A percentile compares a stretch with the other conserved stretches of the same genome.
These are phyloP conservation scores for Immersiporthe knoxdaviesiana DNA, from an alignment of 2,329 filamentous ascomycete species.

Conservation along the genomic window DNA sequence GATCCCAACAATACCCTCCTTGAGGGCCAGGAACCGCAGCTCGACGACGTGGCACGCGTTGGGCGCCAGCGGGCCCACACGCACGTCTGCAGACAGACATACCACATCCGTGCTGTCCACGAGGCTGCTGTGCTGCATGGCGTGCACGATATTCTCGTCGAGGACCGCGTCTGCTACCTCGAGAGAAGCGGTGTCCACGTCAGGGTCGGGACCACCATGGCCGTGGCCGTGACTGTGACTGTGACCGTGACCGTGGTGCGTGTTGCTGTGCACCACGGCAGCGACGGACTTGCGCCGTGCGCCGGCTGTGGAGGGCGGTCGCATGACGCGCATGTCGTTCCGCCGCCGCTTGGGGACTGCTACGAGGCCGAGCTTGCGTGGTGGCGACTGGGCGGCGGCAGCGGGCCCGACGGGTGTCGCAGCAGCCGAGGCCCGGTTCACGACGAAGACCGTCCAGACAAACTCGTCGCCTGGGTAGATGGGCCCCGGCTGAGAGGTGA, in stretches of 20 bases:
- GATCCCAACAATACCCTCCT: conserved; percentile 67
- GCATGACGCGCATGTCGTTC: conserved; percentile 56
- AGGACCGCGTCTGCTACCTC: conserved; percentile 67
- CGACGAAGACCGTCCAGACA: conserved; percentile 73
- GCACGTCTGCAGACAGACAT: conserved; percentile 75
- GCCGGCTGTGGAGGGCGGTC: conserved; percentile 58
- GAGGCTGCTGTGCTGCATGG: conserved; percentile 68
- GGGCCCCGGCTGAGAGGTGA: conserved; percentile 61
- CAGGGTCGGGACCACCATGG: conserved; percentile 25
- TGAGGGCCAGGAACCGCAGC: conserved; percentile 71
- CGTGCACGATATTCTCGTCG: conserved; percentile 73
- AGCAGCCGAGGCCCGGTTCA: conserved; percentile 65
- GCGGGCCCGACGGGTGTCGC: conserved; percentile 30
- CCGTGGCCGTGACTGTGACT: too few relatives aligned
- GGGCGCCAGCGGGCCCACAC: conserved; percentile 72
- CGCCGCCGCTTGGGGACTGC: conserved; percentile 68
- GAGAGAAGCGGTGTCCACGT: conserved; percentile 25
- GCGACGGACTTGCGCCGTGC: conserved; percentile 37
- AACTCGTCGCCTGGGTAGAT: conserved; percentile 70
- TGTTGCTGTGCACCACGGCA: conserved; percentile 14
- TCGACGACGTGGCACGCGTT: conserved; percentile 75
- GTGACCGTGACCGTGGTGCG: conserved; percentile 20
- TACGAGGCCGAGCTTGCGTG: conserved; percentile 70
- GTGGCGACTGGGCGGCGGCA: conserved; percentile 39
- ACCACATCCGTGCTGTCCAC: conserved; percentile 69